Base-by-base conservation (phyloP, 1,139 yeast genomes). In the Candida tunisiensis region DNA sequence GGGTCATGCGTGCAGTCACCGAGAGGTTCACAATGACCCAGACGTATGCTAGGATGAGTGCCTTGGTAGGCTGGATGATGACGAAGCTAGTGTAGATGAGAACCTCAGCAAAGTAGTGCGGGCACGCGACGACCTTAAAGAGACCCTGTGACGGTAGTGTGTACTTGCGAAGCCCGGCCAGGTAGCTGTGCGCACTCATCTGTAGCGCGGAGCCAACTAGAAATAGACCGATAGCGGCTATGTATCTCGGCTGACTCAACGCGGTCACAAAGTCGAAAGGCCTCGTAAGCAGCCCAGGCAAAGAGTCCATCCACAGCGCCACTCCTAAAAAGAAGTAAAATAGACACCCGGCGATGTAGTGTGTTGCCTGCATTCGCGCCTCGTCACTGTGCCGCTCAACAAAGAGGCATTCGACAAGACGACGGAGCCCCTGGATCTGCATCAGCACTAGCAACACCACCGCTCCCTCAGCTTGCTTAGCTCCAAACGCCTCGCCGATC, bases 81-180 rank as follows among this genome's bases (percentile, higher is more conserved):
- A 39, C 36, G 1, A 65, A 40, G 1, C 67, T 44, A 0, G 58
- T 25, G 41, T 85, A 85, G 12, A 83, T 64, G 16, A 65, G 31
- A 2, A 79, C 53, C 44, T 85, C 96, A 39, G 77, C 78, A 11
- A 74, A 55, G 41, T 83, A 85, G 47, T 85, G 95, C 0, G 95
- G 85, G 40, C 83, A 74, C 8, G 75, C 62, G 2, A 68, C 60
- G 9, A 43, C 41, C 22, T 48, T 48, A 46, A 80, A 74, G 26
- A 70, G 42, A 2, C 73, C 61, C 22, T 49, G 48, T 0, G 45
- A 43, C 0, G 95, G 95, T 19, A 67, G 44, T 0, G 72, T 56
- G 49, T 85, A 85, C 47, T 83, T 83, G 14, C 53, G 53, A 23
- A 82, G 55, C 3, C 49, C 38, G 0, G 91, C 62, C 31, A 85